Evolutionary conservation across 2,329 filamentous ascomycete genomes (phyloP), one percentile per base, ranked within the genome.

Genomic region (Arachnomyces sp.): DNA sequence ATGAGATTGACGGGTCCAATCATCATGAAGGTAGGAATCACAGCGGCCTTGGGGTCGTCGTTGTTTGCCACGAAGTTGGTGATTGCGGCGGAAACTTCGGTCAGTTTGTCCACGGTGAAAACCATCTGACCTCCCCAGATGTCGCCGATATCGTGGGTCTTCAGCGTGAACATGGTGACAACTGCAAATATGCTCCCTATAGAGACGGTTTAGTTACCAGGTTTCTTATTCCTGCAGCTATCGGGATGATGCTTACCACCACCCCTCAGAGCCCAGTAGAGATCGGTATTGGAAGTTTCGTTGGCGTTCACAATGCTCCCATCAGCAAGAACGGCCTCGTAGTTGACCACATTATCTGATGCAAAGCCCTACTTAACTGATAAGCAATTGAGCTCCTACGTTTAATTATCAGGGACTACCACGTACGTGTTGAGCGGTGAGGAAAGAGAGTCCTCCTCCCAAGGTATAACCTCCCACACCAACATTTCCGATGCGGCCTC

Each of bases 21-120:
- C 18, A 38, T 43, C 49, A 76, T 67, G 2, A 69, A 66, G 0
- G 75, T 80, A 34, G 74, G 56, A 45, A 81, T 80, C 34, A 81
- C 70, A 9, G 68, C 75, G 1, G 76, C 77, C 53, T 77, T 79
- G 43, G 71, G 65, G 48, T 81, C 77, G 1, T 66, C 60, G 51
- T 77, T 75, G 55, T 79, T 49, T 33, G 60, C 57, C 5, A 52
- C 53, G 36, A 63, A 64, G 36, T 61, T 55, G 12, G 58, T 54
- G 13, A 63, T 42, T 2, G 58, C 61, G 9, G 49, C 43, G 3
- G 61, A 46, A 4, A 64, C 32, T 33, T 61, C 50, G 4, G 60
- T 51, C 4, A 65, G 63, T 49, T 60, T 54, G 49, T 58, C 59
- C 33, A 47, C 48, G 33, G 46, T 54, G 49, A 63, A 70, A 33